A percentile compares a stretch with the other conserved stretches of the same genome.
Conservation (phyloP, 2,329 filamentous ascomycete species). For the Xylaria sp. region DNA sequence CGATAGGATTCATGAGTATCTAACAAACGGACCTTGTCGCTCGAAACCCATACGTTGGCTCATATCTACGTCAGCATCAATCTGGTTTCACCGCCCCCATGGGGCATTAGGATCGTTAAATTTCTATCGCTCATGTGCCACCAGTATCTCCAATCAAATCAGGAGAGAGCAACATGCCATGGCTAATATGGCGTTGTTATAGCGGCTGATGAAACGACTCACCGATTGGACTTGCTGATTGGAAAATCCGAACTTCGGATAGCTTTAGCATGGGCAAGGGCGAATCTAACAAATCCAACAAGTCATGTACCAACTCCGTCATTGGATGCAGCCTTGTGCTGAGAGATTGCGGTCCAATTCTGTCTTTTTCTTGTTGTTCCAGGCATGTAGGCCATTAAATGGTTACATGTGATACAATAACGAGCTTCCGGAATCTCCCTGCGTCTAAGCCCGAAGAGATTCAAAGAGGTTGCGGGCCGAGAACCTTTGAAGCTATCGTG, state of each 20-base stretch:
- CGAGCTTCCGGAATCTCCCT: not conserved
- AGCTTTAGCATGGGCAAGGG: constrained; percentile 11
- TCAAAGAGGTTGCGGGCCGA: constrained; percentile 1
- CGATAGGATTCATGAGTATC: constrained; percentile 12
- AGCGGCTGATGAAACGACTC: constrained; percentile 29
- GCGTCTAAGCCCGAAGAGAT: not conserved
- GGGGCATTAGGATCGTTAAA: constrained; percentile 13
- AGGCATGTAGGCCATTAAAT: constrained; percentile 1
- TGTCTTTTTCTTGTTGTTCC: constrained; percentile 11
- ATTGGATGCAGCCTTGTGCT: constrained; percentile 6
- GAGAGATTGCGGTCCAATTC: constrained; percentile 6
- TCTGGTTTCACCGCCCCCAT: constrained; percentile 16
- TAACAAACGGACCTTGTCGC: constrained; percentile 3
- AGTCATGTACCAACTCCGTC: not conserved
- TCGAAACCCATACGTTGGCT: constrained; percentile 11
- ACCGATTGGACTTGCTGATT: constrained; percentile 17
- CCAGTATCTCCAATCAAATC: constrained; percentile 22
- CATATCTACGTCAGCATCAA: constrained; percentile 28
- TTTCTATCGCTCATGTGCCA: constrained; percentile 25
- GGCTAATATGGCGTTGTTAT: not conserved
- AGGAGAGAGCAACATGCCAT: constrained; percentile 10
- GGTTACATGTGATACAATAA: constrained; percentile 3
- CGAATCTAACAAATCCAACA: not conserved
- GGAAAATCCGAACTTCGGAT: constrained; percentile 14
- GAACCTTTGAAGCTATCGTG: not conserved